These are phyloP conservation scores for Physcomitrium patens DNA, from an alignment of 225 moss, liverwort and hornwort species.

Conservation along the genomic window DNA sequence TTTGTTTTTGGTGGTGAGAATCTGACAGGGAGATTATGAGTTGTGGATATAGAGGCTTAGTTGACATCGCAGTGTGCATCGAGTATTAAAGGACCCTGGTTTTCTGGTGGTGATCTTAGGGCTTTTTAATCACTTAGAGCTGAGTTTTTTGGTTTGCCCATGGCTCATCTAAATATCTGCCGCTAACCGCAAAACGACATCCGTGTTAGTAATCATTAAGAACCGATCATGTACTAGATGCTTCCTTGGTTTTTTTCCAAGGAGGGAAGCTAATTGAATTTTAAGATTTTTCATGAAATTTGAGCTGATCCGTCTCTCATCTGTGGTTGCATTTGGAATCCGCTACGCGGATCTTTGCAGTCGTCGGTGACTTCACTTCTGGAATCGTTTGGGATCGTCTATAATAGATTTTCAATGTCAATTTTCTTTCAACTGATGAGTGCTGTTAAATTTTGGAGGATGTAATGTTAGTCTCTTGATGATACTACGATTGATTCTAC, in stretches of 20 bases:
- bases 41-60: not conserved
- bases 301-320: not conserved
- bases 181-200: not conserved
- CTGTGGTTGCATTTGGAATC: not conserved
- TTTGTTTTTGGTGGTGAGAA: not conserved
- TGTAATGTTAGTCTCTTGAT: not conserved
- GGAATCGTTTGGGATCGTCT: not conserved
- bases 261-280: conserved; percentile 1
- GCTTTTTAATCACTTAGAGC: not conserved
- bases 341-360: not conserved
- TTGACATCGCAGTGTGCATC: not conserved
- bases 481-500: not conserved
- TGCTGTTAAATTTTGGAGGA: not conserved
- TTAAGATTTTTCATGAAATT: not conserved
- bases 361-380: not conserved
- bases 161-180: not conserved
- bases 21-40: not conserved
- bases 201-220: not conserved
- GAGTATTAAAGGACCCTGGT: too few species aligned
- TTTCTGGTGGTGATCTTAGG: not conserved
- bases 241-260: not conserved
- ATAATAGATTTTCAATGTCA: not conserved
- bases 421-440: not conserved
- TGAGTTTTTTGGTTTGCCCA: not conserved
- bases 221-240: not conserved